Base-by-base conservation (phyloP, 164 flowering plant species). In the Magnolia changhungtana region DNA sequence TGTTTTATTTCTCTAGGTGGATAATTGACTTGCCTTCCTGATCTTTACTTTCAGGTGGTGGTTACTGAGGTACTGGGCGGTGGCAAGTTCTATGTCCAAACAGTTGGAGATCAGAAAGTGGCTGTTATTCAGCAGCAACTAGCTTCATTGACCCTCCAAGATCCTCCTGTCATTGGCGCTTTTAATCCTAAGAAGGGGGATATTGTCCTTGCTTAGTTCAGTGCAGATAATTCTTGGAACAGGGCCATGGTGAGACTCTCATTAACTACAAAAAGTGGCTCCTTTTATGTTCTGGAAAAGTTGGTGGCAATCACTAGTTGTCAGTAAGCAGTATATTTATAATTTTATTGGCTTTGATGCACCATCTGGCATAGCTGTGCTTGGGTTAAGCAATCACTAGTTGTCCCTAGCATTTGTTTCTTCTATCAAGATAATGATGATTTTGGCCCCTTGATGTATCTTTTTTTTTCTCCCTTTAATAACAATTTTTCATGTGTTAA, bases 151-250 rank as follows among this genome's bases (percentile, higher is more conserved):
- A 90, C 76, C 75, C 83, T 96, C 72, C 87, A 86, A 83, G 99
- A 94, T 45, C 86, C 94, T 76, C 97, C 99, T 79, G 79, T 92
- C 0, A 75, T 92, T 82, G 99, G 98, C 69, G 82, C 95, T 76
- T 96, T 96, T 77, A 91, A 88, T 81, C 99, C 99, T 18, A 91
- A 86, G 85, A 96, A 91, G 86, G 99, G 98, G 13, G 99, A 96
- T 66, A 83, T 88, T 63, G 94, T 96, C 79, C 95, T 96, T 79
- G 98, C 97, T 63, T 94, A 92, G 75, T 96, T 88, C 77, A 90
- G 90, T 82, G 86, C 83, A 8, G 98, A 96, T 79, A 89, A 91
- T 55, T 91, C 99, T 59, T 96, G 99, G 99, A 91, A 96, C 82
- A 85, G 99, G 59, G 98, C 96, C 11, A 90, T 94, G 95, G 98